Evolutionary conservation across 768 basidiomycete species (phyloP).

Genomic region (Nidula microcarpa): DNA sequence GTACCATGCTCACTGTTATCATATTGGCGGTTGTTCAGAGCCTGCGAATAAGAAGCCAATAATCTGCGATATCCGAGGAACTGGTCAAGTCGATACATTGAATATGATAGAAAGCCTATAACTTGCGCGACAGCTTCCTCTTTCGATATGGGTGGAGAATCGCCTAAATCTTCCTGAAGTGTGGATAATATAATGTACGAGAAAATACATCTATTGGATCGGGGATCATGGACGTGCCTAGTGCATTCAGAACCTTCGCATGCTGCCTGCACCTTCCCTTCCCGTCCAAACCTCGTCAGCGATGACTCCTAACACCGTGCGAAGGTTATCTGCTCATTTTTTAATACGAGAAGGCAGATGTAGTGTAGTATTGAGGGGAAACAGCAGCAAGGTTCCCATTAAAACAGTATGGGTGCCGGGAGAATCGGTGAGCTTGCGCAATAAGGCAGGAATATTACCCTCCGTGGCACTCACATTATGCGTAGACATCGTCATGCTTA

Average conservation of each 20-base stretch:
- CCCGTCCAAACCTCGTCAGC: neutral
- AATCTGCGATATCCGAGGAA: neutral
- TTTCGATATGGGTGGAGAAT: neutral
- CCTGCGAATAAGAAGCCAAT: neutral
- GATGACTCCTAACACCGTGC: neutral
- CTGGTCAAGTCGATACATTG: neutral
- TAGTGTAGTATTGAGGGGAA: neutral
- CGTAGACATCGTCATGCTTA: neutral
- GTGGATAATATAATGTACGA: too few relatives aligned
- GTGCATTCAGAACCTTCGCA: neutral
- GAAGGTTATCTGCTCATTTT: neutral
- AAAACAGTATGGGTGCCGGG: neutral
- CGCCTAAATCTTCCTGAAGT: too few relatives aligned
- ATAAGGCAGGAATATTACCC: neutral
- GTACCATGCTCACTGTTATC: neutral
- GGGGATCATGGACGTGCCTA: neutral
- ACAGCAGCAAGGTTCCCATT: neutral
- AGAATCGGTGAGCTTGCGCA: neutral
- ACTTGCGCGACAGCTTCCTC: neutral
- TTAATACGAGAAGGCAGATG: neutral
- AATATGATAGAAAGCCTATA: neutral
- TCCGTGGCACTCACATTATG: neutral
- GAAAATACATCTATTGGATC: neutral
- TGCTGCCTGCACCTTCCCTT: neutral
- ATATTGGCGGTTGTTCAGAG: neutral